Percentiles rank a stretch among this genome's conserved stretches.
phyloP scores from a whole-genome alignment of 2,329 filamentous ascomycete species.

The Stemphylium vesicarium region DNA sequence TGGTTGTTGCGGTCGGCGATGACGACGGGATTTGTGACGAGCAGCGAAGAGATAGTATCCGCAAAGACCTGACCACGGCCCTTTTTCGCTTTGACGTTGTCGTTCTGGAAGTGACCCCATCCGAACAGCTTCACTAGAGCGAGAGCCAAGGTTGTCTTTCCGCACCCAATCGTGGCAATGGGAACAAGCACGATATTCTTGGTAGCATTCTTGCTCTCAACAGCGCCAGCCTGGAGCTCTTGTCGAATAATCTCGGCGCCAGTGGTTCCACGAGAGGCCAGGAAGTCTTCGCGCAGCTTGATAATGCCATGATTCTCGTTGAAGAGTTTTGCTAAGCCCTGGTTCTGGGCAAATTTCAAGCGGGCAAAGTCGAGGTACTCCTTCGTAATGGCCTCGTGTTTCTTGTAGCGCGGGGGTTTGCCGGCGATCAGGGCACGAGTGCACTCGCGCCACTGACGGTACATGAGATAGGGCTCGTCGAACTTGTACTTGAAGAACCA shows the following conservation, averaged over 20 bases:
- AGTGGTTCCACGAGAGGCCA: slow-evolving; percentile 81
- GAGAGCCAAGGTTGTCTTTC: slow-evolving; percentile 90
- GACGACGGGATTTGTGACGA: slow-evolving; percentile 73
- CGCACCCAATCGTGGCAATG: slow-evolving; percentile 92
- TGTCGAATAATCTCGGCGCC: slow-evolving; percentile 86
- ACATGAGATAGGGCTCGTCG: slow-evolving; percentile 98
- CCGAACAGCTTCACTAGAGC: slow-evolving; percentile 82
- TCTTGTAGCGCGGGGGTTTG: slow-evolving; percentile 77
- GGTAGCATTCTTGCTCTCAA: slow-evolving; percentile 61
- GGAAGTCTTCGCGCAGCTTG: slow-evolving; percentile 83
- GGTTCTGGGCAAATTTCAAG: slow-evolving; percentile 72
- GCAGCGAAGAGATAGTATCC: slow-evolving; percentile 68
- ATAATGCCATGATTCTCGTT: slow-evolving; percentile 95
- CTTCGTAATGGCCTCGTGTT: slow-evolving; percentile 87
- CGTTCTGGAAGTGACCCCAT: slow-evolving; percentile 95
- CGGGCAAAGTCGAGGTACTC: slow-evolving; percentile 87
- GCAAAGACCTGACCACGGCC: slow-evolving; percentile 80
- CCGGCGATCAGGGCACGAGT: slow-evolving; percentile 86
- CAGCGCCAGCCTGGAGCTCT: slow-evolving; percentile 65
- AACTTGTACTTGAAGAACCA: slow-evolving; percentile 99
- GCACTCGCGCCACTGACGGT: slow-evolving; percentile 96
- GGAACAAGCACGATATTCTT: slow-evolving; percentile 83
- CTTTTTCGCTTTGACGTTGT: slow-evolving; percentile 83
- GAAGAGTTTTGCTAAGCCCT: slow-evolving; percentile 73
- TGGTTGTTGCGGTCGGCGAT: slow-evolving; percentile 96